Conservation (phyloP, 192 early-diverging fungal species). For the Linnemannia hyalina region DNA sequence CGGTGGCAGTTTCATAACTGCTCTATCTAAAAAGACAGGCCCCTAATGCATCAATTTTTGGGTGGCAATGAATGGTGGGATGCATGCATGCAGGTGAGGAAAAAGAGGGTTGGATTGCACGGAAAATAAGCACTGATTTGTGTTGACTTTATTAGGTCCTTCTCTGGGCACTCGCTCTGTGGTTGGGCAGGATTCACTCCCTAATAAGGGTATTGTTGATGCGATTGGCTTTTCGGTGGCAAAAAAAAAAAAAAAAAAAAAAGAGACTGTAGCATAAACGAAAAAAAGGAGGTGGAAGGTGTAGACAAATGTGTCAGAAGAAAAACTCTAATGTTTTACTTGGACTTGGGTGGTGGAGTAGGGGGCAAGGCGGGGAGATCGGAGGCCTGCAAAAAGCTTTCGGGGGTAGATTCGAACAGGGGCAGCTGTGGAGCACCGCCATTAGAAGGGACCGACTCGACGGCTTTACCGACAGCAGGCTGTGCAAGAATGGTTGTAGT, state of each 20-base stretch:
- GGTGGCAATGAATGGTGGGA: too few species aligned
- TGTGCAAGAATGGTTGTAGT: not conserved
- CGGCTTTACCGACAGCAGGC: not conserved
- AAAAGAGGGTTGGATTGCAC: too few species aligned
- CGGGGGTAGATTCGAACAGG: not conserved
- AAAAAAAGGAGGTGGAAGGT: not conserved
- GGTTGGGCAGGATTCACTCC: too few species aligned
- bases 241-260: not conserved
- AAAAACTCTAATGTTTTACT: conserved; percentile 9
- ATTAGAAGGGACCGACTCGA: not conserved
- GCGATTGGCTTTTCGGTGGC: too few species aligned
- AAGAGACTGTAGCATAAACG: not conserved
- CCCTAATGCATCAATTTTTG: too few species aligned
- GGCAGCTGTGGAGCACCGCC: not conserved
- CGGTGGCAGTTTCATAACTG: too few species aligned
- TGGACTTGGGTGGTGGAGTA: conserved; percentile 39
- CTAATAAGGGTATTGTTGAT: too few species aligned
- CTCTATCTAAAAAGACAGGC: too few species aligned
- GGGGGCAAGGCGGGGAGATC: conserved; percentile 36
- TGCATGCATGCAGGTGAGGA: too few species aligned
- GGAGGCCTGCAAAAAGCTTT: not conserved
- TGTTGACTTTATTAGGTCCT: too few species aligned
- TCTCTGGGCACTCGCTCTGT: too few species aligned
- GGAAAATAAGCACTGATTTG: too few species aligned
- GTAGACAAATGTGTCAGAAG: not conserved